Conservation (phyloP, 495 filamentous ascomycete genomes). For the Talaromyces borbonicus region DNA sequence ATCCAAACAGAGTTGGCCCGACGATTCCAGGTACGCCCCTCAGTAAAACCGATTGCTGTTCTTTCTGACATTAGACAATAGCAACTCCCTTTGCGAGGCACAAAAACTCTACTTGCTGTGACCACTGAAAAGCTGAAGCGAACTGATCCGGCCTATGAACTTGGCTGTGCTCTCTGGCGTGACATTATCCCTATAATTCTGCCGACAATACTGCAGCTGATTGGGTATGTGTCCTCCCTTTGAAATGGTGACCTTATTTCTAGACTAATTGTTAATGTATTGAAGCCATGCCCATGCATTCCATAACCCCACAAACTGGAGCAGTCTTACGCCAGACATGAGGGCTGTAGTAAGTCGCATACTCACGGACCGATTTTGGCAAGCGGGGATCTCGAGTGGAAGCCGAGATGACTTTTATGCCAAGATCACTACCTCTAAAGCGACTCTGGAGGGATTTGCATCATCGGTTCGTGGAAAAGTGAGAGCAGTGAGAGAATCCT, state of each 20-base stretch:
- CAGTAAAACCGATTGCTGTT: background rate
- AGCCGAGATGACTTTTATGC: conserved; percentile 96
- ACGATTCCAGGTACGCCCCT: conserved; percentile 46
- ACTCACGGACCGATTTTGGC: conserved; percentile 95
- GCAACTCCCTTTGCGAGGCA: conserved; percentile 70
- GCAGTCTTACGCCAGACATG: conserved; percentile 65
- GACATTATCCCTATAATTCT: conserved; percentile 73
- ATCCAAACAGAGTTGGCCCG: conserved; percentile 67
- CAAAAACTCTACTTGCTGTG: conserved; percentile 80
- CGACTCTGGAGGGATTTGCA: conserved; percentile 84
- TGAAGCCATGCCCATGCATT: conserved; percentile 83
- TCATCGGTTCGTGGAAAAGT: conserved; percentile 85
- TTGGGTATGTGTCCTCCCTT: conserved; percentile 47
- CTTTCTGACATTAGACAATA: conserved; percentile 20
- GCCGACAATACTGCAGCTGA: conserved; percentile 74
- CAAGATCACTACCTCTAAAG: conserved; percentile 74
- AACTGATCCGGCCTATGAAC: conserved; percentile 52
- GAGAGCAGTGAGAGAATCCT: conserved; percentile 79
- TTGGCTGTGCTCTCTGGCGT: conserved; percentile 71
- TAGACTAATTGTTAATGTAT: background rate
- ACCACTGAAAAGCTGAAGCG: conserved; percentile 82
- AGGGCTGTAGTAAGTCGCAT: conserved; percentile 67
- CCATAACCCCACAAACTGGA: conserved; percentile 80
- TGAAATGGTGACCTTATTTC: too few species aligned
- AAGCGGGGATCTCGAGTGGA: conserved; percentile 90